phyloP scores from a whole-genome alignment of 164 flowering plant species.

The Berberis thunbergii region DNA sequence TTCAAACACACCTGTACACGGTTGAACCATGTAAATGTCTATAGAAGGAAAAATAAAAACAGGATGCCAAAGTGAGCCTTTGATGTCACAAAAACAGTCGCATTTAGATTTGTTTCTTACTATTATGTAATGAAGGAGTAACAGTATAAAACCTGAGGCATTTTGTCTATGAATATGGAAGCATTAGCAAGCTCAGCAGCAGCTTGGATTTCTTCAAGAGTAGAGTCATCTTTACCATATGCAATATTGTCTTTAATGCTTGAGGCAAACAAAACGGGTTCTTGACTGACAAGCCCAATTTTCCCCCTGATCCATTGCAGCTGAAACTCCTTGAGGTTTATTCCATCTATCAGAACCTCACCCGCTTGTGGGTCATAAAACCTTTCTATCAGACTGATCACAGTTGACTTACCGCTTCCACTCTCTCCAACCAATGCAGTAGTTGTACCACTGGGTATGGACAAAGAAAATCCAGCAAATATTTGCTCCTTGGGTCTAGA shows the following conservation, averaged over 20 bases:
- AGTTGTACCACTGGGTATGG: conserved; percentile 49
- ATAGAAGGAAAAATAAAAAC: too few relatives aligned
- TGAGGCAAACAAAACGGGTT: conserved; percentile 58
- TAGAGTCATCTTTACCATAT: conserved; percentile 68
- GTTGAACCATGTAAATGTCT: too few relatives aligned
- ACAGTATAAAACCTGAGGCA: conserved; percentile 42
- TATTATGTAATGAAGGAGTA: background rate
- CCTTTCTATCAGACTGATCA: conserved; percentile 61
- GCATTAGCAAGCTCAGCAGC: conserved; percentile 75
- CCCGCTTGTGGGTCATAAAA: conserved; percentile 84
- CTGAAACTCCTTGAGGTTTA: conserved; percentile 38
- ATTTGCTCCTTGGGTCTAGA: conserved; percentile 73
- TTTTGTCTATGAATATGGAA: conserved; percentile 57
- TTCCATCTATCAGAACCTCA: conserved; percentile 66
- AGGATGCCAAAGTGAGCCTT: too few relatives aligned
- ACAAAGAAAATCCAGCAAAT: conserved; percentile 53
- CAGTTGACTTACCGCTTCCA: conserved; percentile 92
- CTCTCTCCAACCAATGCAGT: conserved; percentile 82
- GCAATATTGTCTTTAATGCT: conserved; percentile 57
- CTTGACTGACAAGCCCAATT: conserved; percentile 75
- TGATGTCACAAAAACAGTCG: background rate
- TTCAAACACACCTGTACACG: too few relatives aligned
- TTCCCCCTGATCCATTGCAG: conserved; percentile 60
- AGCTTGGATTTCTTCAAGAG: conserved; percentile 42
- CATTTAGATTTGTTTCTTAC: background rate